phyloP scores from a whole-genome alignment of 1,284 basidiomycete genomes.

The Rhodotorula mucilaginosa region DNA sequence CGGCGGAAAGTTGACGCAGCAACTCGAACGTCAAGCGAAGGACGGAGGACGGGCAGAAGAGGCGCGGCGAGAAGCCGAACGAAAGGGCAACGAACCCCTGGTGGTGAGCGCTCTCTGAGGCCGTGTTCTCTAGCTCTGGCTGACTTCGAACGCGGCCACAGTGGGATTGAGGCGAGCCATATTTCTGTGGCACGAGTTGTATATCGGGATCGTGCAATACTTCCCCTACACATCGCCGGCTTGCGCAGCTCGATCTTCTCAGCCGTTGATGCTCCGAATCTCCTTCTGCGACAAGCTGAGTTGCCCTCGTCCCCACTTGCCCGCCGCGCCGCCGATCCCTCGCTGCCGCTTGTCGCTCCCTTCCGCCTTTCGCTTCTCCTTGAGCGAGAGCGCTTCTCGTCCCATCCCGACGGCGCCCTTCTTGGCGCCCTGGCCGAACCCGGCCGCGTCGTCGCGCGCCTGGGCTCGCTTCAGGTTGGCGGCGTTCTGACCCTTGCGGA shows the following conservation, averaged over 20 bases:
- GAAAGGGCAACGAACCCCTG: slow-evolving; percentile 11
- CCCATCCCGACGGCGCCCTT: slow-evolving; percentile 4
- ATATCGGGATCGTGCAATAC: background rate
- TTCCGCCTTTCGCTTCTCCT: slow-evolving; percentile 36
- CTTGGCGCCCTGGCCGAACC: slow-evolving; percentile 18
- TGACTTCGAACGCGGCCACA: background rate
- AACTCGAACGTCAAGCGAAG: slow-evolving; percentile 13
- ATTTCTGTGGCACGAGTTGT: background rate
- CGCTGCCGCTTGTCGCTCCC: slow-evolving; percentile 37
- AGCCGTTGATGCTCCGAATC: slow-evolving; percentile 19
- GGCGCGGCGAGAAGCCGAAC: slow-evolving; percentile 20
- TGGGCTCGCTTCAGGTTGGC: slow-evolving; percentile 34
- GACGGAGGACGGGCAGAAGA: slow-evolving; percentile 26
- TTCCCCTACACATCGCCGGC: background rate
- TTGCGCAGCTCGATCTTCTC: background rate
- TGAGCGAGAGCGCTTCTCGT: slow-evolving; percentile 30
- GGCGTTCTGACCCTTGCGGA: slow-evolving; percentile 33
- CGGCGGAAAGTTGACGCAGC: slow-evolving; percentile 21
- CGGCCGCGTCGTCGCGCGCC: slow-evolving; percentile 31
- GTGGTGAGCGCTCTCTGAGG: slow-evolving; percentile 5
- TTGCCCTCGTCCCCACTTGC: slow-evolving; percentile 30
- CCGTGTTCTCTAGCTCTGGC: background rate
- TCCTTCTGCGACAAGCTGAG: slow-evolving; percentile 34
- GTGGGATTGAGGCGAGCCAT: slow-evolving; percentile 24
- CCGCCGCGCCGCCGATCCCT: slow-evolving; percentile 29